Evolutionary conservation across 1,139 yeast genomes (phyloP).

Genomic region (Lodderomyces jiufengensis): DNA sequence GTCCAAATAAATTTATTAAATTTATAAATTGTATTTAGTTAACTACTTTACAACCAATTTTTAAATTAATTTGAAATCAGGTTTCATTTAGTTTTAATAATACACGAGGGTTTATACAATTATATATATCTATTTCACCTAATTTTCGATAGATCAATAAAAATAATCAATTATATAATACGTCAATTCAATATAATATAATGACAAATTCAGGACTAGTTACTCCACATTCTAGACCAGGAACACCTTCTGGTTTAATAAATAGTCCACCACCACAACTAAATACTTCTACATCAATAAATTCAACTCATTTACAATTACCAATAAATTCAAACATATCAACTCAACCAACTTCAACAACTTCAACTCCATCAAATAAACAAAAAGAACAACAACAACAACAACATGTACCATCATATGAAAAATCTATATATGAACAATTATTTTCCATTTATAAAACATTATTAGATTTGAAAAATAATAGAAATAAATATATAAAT

Average conservation of each 20-base stretch:
- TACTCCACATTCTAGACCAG: conserved; percentile 14
- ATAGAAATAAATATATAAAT: conserved; percentile 58
- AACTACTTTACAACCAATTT: no score
- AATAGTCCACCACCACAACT: neutral
- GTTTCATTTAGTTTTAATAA: no score
- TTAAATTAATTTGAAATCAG: no score
- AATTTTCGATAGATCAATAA: no score
- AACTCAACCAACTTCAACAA: neutral
- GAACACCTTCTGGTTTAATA: conserved; percentile 8
- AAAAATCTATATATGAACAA: conserved; percentile 47
- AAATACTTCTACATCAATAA: neutral
- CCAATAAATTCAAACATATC: neutral
- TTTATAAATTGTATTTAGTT: no score
- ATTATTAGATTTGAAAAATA: conserved; percentile 57
- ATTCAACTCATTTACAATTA: neutral
- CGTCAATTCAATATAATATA: no score
- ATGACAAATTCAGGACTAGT: conserved; percentile 10
- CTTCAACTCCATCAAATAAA: neutral
- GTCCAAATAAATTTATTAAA: no score
- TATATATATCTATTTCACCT: no score
- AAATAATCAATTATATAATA: no score
- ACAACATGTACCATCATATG: conserved; percentile 41
- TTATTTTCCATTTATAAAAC: conserved; percentile 47
- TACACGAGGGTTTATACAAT: no score
- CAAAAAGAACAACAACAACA: neutral